phyloP scores from a whole-genome alignment of 257 asterid species.

The Osmanthus fragrans region DNA sequence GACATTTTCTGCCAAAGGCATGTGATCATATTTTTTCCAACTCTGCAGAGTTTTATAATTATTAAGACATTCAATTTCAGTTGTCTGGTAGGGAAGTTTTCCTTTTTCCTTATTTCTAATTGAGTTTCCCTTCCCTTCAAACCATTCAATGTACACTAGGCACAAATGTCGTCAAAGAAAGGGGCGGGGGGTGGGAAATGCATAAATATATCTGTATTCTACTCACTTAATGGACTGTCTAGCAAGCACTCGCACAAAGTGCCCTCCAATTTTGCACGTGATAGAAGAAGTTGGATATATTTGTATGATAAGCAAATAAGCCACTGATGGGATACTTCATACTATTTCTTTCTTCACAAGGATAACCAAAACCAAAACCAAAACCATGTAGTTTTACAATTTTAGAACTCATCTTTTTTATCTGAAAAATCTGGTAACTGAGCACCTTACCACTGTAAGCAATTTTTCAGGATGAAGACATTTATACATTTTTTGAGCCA shows the following conservation, averaged over 20 bases:
- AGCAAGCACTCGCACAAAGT: too few relatives aligned
- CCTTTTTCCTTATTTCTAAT: too few relatives aligned
- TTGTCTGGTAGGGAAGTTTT: too few relatives aligned
- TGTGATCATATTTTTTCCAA: slow-evolving; percentile 13
- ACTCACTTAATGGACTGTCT: neutral
- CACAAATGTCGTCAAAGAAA: neutral
- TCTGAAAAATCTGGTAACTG: neutral
- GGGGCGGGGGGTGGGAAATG: neutral
- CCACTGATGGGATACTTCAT: neutral
- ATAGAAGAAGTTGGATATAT: neutral
- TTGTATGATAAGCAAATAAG: neutral
- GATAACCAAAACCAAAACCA: neutral
- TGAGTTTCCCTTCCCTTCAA: neutral
- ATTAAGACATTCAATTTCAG: neutral
- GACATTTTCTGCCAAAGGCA: slow-evolving; percentile 91
- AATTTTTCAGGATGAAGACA: slow-evolving; percentile 70
- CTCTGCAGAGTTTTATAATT: neutral
- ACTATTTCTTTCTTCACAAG: neutral
- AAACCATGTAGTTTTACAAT: neutral
- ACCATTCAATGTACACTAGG: neutral
- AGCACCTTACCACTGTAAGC: neutral
- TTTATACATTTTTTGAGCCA: slow-evolving; percentile 85
- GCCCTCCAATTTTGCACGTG: too few relatives aligned
- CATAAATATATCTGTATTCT: neutral
- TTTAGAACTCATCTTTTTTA: neutral